Conservation (phyloP, 257 asterid species). For the Nicotiana tomentosiformis region DNA sequence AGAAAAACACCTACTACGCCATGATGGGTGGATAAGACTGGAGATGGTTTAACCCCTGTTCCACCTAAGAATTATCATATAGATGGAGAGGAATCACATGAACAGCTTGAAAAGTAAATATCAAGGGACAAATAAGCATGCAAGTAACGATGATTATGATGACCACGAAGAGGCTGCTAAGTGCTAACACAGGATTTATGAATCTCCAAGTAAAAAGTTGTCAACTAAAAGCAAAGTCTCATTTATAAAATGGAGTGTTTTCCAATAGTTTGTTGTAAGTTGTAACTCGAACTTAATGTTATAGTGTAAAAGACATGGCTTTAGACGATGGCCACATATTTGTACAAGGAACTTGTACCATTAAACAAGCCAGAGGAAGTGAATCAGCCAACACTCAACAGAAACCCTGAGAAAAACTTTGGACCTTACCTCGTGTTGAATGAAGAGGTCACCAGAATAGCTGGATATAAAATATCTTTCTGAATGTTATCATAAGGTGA, state of each 20-base stretch:
- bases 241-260: not conserved
- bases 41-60: not conserved
- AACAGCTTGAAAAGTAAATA: not conserved
- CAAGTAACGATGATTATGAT: not conserved
- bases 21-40: not conserved
- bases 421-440: slow-evolving; percentile 60
- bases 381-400: not conserved
- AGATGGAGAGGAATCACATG: not conserved
- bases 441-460: slow-evolving; percentile 69
- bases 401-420: not conserved
- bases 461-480: slow-evolving; percentile 55
- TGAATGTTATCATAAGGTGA: slow-evolving; percentile 90
- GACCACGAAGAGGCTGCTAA: not conserved
- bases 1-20: not conserved
- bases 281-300: not conserved
- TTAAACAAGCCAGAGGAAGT: not conserved
- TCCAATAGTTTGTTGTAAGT: not conserved
- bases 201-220: not conserved
- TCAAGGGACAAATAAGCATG: not conserved
- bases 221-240: not conserved
- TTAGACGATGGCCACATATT: not conserved
- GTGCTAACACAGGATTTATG: not conserved
- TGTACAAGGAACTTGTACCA: not conserved
- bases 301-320: not conserved
- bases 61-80: not conserved